Base-by-base conservation (phyloP, 495 filamentous ascomycete genomes). In the Penicillium angulare region DNA sequence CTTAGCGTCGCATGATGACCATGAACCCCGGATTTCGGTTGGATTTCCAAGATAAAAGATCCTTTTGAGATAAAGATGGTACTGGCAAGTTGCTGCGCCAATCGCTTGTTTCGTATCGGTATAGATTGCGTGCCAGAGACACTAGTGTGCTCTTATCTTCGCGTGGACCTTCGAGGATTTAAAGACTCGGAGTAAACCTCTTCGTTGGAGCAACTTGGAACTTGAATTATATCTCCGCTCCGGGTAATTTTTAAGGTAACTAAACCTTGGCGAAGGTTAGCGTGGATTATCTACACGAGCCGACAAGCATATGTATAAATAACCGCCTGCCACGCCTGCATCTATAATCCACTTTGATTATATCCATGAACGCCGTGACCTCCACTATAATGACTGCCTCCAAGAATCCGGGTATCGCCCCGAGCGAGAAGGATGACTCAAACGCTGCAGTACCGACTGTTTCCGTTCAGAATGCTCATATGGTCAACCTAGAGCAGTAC, bases 111-210 rank as follows among this genome's bases (percentile, higher is more conserved):
- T n/a, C n/a, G n/a, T n/a, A n/a, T n/a, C n/a, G n/a, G n/a, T n/a
- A n/a, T n/a, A n/a, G n/a, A n/a, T n/a, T n/a, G n/a, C n/a, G n/a
- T n/a, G n/a, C n/a, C n/a, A n/a, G n/a, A n/a, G n/a, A n/a, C n/a
- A n/a, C n/a, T n/a, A n/a, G n/a, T n/a, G n/a, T n/a, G n/a, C n/a
- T n/a, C n/a, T n/a, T n/a, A n/a, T n/a, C n/a, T 35, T 55, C 59
- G 55, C 49, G 35, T 61, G 59, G 59, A 61, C 59, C 59, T 61
- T 61, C 59, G 42, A n/a, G n/a, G n/a, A n/a, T n/a, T n/a, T n/a
- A 36, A 6, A 3, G 34, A 17, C n/a, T 22, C 40, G 16, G 13
- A 40, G 20, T 26, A 38, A 36, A 16, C 29, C 27, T 42, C 32
- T 17, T 43, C 45, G 57, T 51, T 51, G 52, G 41, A 53, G 33